Evolutionary conservation across 1,139 yeast genomes (phyloP).

Genomic region (Debaryomyces udenii): DNA sequence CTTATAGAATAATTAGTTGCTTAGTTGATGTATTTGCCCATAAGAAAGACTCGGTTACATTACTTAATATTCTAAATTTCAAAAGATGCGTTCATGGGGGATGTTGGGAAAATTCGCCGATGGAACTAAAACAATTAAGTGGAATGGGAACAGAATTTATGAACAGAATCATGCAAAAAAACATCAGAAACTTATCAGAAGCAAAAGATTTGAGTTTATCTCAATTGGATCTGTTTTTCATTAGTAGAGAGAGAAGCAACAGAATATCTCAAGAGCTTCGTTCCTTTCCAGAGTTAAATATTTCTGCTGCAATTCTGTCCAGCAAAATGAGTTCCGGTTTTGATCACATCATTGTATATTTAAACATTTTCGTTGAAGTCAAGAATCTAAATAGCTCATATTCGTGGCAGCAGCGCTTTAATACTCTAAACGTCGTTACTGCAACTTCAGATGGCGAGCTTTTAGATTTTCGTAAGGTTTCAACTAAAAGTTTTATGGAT

Average conservation of each 20-base stretch:
- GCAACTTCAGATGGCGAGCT: constrained; percentile 29
- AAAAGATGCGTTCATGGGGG: constrained; percentile 40
- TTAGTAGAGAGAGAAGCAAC: constrained; percentile 40
- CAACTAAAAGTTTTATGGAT: constrained; percentile 27
- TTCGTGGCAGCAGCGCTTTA: constrained; percentile 34
- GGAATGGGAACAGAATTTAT: constrained; percentile 45
- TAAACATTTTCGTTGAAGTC: constrained; percentile 25
- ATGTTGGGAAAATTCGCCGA: constrained; percentile 52
- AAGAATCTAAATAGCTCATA: constrained; percentile 17
- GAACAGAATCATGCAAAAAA: constrained; percentile 36
- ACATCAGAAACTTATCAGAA: constrained; percentile 31
- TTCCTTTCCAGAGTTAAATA: constrained; percentile 29
- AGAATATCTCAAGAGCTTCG: constrained; percentile 29
- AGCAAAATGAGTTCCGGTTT: constrained; percentile 11
- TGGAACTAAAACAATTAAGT: constrained; percentile 46
- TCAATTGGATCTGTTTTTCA: constrained; percentile 40
- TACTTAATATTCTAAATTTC: constrained; percentile 36
- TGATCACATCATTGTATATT: constrained; percentile 14
- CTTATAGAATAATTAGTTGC: constrained; percentile 43
- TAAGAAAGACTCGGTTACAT: constrained; percentile 41
- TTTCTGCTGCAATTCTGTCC: constrained; percentile 12
- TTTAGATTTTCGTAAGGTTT: constrained; percentile 42
- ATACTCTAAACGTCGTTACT: constrained; percentile 27
- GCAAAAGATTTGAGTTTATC: constrained; percentile 26
- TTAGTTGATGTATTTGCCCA: constrained; percentile 44